These are phyloP conservation scores for Leccinum barrowsii DNA, from an alignment of 768 basidiomycete genomes.

Conservation along the genomic window DNA sequence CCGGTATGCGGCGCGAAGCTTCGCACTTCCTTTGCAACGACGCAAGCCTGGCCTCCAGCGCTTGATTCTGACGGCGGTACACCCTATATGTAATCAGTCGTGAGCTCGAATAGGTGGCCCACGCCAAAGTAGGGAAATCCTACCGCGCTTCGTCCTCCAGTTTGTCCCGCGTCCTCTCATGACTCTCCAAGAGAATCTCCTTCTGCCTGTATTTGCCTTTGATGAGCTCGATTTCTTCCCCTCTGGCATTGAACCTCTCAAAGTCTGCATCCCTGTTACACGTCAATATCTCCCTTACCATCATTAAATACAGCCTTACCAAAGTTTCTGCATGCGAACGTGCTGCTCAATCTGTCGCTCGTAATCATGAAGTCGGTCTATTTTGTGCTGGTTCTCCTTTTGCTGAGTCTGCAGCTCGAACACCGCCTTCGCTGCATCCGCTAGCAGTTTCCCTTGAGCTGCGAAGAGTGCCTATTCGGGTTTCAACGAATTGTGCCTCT, in stretches of 20 bases:
- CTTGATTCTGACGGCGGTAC: slow-evolving; percentile 58
- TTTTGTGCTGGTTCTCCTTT: slow-evolving; percentile 78
- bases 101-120: not conserved
- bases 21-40: slow-evolving; percentile 43
- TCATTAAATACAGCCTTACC: slow-evolving; percentile 46
- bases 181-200: slow-evolving; percentile 58
- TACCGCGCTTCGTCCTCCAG: slow-evolving; percentile 62
- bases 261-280: slow-evolving; percentile 69
- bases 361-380: slow-evolving; percentile 78
- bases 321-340: slow-evolving; percentile 69
- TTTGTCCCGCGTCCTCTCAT: slow-evolving; percentile 48
- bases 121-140: slow-evolving; percentile 12
- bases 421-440: slow-evolving; percentile 64
- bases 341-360: slow-evolving; percentile 86
- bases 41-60: slow-evolving; percentile 54
- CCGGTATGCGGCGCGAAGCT: slow-evolving; percentile 33
- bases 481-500: not conserved
- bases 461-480: slow-evolving; percentile 53
- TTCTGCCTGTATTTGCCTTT: slow-evolving; percentile 61
- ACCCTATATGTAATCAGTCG: slow-evolving; percentile 38
- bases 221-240: slow-evolving; percentile 53
- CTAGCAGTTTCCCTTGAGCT: slow-evolving; percentile 66
- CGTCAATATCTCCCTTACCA: slow-evolving; percentile 8
- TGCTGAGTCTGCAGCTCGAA: slow-evolving; percentile 71
- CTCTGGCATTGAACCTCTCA: slow-evolving; percentile 61